Base-by-base conservation (phyloP, 2,329 filamentous ascomycete species). In the Fusarium falciforme region DNA sequence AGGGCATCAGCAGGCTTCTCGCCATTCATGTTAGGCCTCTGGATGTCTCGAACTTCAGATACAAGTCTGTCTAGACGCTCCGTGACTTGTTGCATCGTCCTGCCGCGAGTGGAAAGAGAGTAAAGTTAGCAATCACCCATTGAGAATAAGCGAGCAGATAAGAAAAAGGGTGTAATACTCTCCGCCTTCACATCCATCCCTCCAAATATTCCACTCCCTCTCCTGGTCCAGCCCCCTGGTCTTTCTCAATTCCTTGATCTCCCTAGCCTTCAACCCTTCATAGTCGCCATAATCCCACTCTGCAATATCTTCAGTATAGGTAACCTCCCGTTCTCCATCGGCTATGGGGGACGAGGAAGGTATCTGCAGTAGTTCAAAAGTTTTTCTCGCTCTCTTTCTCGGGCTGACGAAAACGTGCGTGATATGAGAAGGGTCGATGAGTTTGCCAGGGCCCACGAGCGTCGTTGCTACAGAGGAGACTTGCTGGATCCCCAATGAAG, bases 251-350 rank as follows among this genome's bases (percentile, higher is more conserved):
- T 81, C 78, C 16, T 82, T 81, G 60, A 92, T 91, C 74, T 89
- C 82, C n/a, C 82, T 77, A 9, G 83, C 84, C 54, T 84, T 85
- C 27, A 90, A 79, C 12, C 90, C 90, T 79, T 92, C 90, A 78
- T 92, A 92, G 68, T 86, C 82, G 54, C 90, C 90, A 79, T 92
- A 92, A 68, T 89, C 87, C 90, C 90, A 92, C 78, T 92, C 90
- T 2, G 86, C 82, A 49, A 92, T 82, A 3, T 82, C 80, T 66
- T 88, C 85, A 2, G 87, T 90, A 36, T 87, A 79, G 66, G 86
- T 80, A 29, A 90, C 82, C 31, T 66, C 47, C 7, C 14, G 2
- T 3, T 9, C 10, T 6, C 6, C 57, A 8, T 40, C 38, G 17
- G 17, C 27, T 44, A 84, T 82, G 35, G 70, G 31, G 1, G 80